Evolutionary conservation across 441 rosid species (phyloP), one percentile per base, ranked within the genome.

Genomic region (Daphne laureola): DNA sequence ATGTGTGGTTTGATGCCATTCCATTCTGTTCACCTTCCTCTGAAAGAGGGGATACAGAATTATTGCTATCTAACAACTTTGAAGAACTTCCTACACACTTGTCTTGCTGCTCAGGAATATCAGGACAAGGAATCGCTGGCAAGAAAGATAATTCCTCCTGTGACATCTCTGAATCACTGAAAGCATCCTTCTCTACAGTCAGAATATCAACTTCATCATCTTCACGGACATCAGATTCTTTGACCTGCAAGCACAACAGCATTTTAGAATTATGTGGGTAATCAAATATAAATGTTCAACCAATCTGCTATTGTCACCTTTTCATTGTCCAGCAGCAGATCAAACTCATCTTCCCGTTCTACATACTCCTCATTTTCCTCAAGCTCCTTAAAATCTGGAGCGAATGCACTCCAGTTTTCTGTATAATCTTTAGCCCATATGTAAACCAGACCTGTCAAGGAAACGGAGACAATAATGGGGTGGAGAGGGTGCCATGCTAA

Each of bases 341-440:
- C 97, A 71, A 92, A 92, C 60, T 92, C 97, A 67, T 92, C 98
- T 72, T 92, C 98, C 2, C 90, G 80, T 75, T 92, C 97, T 50
- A 92, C 86, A 49, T 92, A 92, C 73, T 92, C 98, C 71, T 92
- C 98, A 68, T 89, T 92, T 72, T 92, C 98, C 80, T 89, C 97
- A 7, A 92, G 94, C 82, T 92, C 98, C 67, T 89, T 89, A 63
- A 92, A 93, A 69, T 93, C 97, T 6, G 99, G 97, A 62, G 97
- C 97, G 75, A 93, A 93, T 26, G 99, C 97, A 67, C 99, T 93
- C 99, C 96, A 93, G 57, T 93, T 93, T 74, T 93, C 99, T 4
- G 93, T 85, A 64, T 93, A 86, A 55, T 93, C 99, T 72, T 93
- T 90, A 17, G 97, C 97, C 99, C 97, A 93, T 26, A 93, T 80